Evolutionary conservation across 2,329 filamentous ascomycete genomes (phyloP).

Genomic region (Coniosporium tulheliwenetii): DNA sequence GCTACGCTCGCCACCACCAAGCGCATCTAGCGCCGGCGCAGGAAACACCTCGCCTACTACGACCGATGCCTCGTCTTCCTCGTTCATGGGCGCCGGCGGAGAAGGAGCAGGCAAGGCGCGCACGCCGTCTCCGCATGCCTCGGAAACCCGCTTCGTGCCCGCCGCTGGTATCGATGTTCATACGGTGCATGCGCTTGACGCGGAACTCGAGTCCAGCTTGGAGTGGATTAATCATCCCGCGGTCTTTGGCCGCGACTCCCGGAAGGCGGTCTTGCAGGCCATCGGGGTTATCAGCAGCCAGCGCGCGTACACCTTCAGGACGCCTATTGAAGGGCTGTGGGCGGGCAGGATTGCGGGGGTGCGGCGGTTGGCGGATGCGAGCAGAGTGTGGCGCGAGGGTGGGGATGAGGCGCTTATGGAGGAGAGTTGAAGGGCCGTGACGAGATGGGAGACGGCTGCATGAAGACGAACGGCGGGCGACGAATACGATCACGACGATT

Average conservation of each 20-base stretch:
- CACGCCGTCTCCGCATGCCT: conserved; percentile 2
- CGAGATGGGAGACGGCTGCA: too few species aligned
- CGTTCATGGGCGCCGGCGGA: not conserved
- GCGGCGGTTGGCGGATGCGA: conserved; percentile 65
- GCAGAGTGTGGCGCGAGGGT: conserved; percentile 82
- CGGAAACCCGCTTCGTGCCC: conserved; percentile 29
- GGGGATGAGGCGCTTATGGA: conserved; percentile 41
- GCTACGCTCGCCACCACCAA: conserved; percentile 6
- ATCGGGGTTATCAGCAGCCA: conserved; percentile 96
- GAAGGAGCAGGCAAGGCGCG: not conserved
- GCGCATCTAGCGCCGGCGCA: conserved; percentile 4
- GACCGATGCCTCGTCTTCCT: conserved; percentile 1
- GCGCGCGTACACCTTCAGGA: conserved; percentile 83
- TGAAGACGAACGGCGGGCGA: too few species aligned
- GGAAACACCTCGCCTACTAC: conserved; percentile 4
- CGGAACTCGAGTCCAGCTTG: conserved; percentile 74
- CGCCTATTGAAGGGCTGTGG: conserved; percentile 79
- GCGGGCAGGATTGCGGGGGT: conserved; percentile 69
- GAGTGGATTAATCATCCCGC: conserved; percentile 98
- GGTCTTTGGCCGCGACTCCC: conserved; percentile 82
- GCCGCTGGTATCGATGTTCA: conserved; percentile 64
- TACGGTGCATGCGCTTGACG: conserved; percentile 75
- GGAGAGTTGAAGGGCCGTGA: conserved; percentile 2
- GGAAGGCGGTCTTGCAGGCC: conserved; percentile 89
- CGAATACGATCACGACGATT: too few species aligned